Evolutionary conservation across 2,329 filamentous ascomycete genomes (phyloP), one percentile per base, ranked within the genome.

Genomic region (Huntiella savannae): DNA sequence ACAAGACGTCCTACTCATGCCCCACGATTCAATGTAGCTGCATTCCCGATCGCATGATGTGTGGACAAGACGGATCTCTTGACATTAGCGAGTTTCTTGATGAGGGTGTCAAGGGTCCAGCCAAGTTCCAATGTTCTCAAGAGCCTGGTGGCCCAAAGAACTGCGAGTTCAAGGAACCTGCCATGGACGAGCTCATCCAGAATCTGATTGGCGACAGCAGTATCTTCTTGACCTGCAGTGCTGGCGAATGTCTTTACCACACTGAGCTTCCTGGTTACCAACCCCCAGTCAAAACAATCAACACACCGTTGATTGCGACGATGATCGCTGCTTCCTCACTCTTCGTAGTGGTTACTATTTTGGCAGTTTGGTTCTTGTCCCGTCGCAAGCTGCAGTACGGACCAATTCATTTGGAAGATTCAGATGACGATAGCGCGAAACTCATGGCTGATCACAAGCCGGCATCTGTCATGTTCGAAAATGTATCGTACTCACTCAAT

Each of bases 201-300:
- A 75, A 70, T 46, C 76, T 98, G 54, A 96, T 98, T 58, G 91
- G 88, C 34, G 92, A 98, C 57, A 71, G 78, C 45, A 94, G 82
- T 58, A 98, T 98, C 56, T 73, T 79, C 42, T 66, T 98, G 39
- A 70, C 75, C 19, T 98, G 91, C 56, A 69, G 77, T 50, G 75
- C 87, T 17, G 91, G 91, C 50, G 91, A 98, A 64, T 98, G 91
- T 66, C 66, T 98, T 33, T 87, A 95, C 61, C 75, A 82, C 58
- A 94, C 87, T 4, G 82, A 96, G 56, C 79, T 96, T 5, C 91
- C 91, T 12, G 91, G 92, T 13, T 98, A 93, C 57, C 71, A 81
- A 53, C 73, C 81, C 15, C 86, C 88, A 1, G 73, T 95, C 50
- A 94, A 95, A 65, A 79, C 80, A 58, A 96, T 98, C 63, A 98